Conservation (phyloP, 148 eudicot species). For the Silene latifolia region DNA sequence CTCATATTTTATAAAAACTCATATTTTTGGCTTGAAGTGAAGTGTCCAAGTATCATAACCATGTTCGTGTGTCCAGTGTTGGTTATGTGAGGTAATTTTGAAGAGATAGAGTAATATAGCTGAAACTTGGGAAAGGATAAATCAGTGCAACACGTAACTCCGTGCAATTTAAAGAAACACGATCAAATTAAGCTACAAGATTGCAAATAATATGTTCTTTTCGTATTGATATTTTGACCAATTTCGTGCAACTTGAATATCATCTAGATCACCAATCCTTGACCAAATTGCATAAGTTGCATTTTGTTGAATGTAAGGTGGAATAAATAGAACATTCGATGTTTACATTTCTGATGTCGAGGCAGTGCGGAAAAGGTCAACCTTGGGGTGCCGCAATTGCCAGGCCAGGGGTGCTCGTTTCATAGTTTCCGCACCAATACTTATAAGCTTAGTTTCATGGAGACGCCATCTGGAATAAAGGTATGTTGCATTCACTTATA, state of each 20-base stretch:
- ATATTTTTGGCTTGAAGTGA: neutral
- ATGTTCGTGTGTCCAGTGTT: too few relatives aligned
- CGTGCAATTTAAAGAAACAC: neutral
- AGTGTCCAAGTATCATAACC: neutral
- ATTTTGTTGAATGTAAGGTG: neutral
- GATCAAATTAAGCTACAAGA: neutral
- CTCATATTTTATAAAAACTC: too few relatives aligned
- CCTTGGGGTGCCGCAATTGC: constrained; percentile 98
- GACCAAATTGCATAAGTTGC: neutral
- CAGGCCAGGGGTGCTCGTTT: constrained; percentile 97
- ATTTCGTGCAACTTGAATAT: neutral
- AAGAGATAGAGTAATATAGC: too few relatives aligned
- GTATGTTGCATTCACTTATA: constrained; percentile 25
- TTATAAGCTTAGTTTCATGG: constrained; percentile 92
- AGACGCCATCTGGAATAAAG: constrained; percentile 98
- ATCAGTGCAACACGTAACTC: too few relatives aligned
- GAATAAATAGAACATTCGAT: neutral
- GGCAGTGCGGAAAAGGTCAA: constrained; percentile 86
- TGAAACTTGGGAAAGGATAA: too few relatives aligned
- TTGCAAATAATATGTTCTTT: neutral
- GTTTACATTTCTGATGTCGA: constrained; percentile 20
- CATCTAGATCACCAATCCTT: neutral
- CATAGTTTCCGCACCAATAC: constrained; percentile 96
- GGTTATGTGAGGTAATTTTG: too few relatives aligned
- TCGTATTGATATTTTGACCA: neutral